Evolutionary conservation across 2,329 filamentous ascomycete genomes (phyloP), one percentile per base, ranked within the genome.

Genomic region (Botrytis tulipae): DNA sequence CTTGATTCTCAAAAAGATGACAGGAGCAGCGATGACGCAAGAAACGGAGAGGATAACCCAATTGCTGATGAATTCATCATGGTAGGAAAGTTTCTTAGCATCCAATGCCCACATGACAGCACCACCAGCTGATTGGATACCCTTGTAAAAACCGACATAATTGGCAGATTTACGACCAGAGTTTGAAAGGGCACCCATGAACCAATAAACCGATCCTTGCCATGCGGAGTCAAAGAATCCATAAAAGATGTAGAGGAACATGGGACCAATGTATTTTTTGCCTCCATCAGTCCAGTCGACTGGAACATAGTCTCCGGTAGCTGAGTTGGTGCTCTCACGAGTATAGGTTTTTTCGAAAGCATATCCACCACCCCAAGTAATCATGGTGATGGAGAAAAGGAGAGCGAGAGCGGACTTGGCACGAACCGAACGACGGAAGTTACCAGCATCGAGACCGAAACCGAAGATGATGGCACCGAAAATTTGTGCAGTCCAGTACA

Each of bases 181-280:
- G 88, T 98, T 98, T 81, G 93, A 95, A 61, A 98, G 87, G 12
- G 95, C 89, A 69, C 95, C 95, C 92, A 98, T 97, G 85, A 92
- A 95, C 95, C 95, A 98, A 86, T 98, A 98, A 68, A 95, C 91
- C 79, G 87, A 90, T 0, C 94, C 95, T 85, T 98, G 95, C 91
- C 94, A 98, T 72, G 91, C 89, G 61, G 95, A 93, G 81, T 98
- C 95, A 78, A 91, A 96, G 82, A 96, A 91, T 59, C 94, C 94
- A 81, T 96, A 97, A 83, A 95, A 95, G 79, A 97, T 93, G 85
- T 94, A 97, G 70, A 97, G 84, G 82, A 97, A 93, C 89, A 97
- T 93, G 20, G 93, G 92, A 0, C 92, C 93, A 74, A 91, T 86
- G 80, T 92, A 96, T 18, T 42, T 57, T n/a, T 70, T 73, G 71